Percentiles rank a stretch among this genome's conserved stretches.
These are phyloP conservation scores for Lactifluus rugatus DNA, from an alignment of 768 basidiomycete genomes.

Conservation along the genomic window DNA sequence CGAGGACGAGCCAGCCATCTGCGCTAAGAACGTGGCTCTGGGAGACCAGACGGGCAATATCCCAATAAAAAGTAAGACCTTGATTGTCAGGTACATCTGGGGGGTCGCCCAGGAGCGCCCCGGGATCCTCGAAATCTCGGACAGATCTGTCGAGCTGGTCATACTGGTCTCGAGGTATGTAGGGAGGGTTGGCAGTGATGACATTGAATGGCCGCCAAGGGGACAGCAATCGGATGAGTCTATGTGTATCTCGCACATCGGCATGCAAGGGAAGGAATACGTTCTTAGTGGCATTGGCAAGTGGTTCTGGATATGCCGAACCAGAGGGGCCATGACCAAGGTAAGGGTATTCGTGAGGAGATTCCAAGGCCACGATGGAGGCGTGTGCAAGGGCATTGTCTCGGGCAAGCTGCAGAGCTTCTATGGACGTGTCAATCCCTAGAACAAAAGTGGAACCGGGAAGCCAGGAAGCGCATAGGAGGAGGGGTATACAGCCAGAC, in stretches of 20 bases:
- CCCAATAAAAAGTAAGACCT: conserved; percentile 65
- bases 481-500: conserved; percentile 81
- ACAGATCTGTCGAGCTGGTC: conserved; percentile 57
- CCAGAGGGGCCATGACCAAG: background rate
- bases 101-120: conserved; percentile 71
- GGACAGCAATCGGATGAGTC: conserved; percentile 20
- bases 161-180: conserved; percentile 65
- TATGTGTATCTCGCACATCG: conserved; percentile 31
- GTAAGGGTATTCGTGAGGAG: background rate
- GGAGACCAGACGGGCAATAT: conserved; percentile 54
- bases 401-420: conserved; percentile 42
- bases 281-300: background rate
- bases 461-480: conserved; percentile 62
- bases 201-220: conserved; percentile 49
- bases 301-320: background rate
- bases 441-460: conserved; percentile 42
- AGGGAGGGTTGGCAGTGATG: conserved; percentile 80
- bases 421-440: conserved; percentile 59
- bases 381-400: conserved; percentile 34
- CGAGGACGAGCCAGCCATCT: conserved; percentile 57
- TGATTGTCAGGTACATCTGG: conserved; percentile 18
- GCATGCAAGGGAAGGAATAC: conserved; percentile 31
- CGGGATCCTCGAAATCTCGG: conserved; percentile 65
- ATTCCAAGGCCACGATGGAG: background rate
- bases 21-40: conserved; percentile 41